Conservation (phyloP, 225 moss, liverwort and hornwort species). For the Thuidium tamariscinum region DNA sequence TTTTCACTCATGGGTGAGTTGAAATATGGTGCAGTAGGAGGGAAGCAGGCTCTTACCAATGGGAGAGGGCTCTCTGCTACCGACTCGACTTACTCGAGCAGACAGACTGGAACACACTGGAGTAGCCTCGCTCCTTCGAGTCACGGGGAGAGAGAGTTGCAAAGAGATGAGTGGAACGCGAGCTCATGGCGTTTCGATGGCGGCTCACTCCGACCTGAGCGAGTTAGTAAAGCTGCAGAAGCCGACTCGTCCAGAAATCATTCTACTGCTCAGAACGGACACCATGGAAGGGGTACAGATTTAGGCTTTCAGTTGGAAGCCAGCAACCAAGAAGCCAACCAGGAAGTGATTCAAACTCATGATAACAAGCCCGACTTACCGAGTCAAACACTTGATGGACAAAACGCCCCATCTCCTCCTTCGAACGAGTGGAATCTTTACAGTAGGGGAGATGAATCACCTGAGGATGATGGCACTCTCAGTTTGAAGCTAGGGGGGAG, state of each 20-base stretch:
- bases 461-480: conserved; percentile 65
- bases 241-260: conserved; percentile 7
- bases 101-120: conserved; percentile 15
- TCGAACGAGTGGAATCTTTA: conserved; percentile 48
- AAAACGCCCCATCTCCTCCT: conserved; percentile 25
- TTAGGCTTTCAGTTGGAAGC: conserved; percentile 28
- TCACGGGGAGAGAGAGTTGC: conserved; percentile 2
- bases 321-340: not conserved
- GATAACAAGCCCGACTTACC: conserved; percentile 23
- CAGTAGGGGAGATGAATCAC: conserved; percentile 53
- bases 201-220: conserved; percentile 45
- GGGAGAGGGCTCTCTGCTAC: conserved; percentile 9
- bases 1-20: not conserved
- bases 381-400: conserved; percentile 12
- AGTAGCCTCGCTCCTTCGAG: not conserved
- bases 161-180: conserved; percentile 54
- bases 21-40: conserved; percentile 7
- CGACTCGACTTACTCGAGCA: conserved; percentile 21
- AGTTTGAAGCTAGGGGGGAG: conserved; percentile 76
- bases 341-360: conserved; percentile 47
- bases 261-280: not conserved
- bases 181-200: conserved; percentile 73
- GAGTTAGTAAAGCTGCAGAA: conserved; percentile 21
- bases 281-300: conserved; percentile 5
- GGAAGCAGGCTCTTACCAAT: not conserved